Evolutionary conservation across 2,329 filamentous ascomycete species (phyloP).

Genomic region (Xylariaceae sp.): DNA sequence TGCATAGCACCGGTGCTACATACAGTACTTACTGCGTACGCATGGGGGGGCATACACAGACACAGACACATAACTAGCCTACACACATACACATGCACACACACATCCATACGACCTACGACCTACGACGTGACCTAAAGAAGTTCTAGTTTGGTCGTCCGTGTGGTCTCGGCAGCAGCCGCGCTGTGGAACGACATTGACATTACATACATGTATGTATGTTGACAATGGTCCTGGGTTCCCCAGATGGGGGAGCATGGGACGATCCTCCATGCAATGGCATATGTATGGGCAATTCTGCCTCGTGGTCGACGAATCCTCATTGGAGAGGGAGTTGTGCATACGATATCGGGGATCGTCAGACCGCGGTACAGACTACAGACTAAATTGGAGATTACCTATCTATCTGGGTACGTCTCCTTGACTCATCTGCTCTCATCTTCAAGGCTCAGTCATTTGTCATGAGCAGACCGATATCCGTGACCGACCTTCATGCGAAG

Average conservation of each 20-base stretch:
- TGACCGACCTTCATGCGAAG: background rate
- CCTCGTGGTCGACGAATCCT: background rate
- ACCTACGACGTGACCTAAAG: background rate
- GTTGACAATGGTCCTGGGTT: background rate
- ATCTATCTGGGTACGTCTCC: background rate
- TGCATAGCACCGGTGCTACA: background rate
- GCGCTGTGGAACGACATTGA: background rate
- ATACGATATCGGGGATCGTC: too few relatives aligned
- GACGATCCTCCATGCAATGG: background rate
- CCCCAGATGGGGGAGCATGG: background rate
- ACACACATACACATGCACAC: too few relatives aligned
- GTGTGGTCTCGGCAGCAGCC: background rate
- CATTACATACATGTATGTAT: background rate
- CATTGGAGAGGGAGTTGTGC: too few relatives aligned
- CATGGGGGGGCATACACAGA: too few relatives aligned
- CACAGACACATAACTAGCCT: too few relatives aligned
- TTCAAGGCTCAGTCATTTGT: background rate
- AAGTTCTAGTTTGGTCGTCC: background rate
- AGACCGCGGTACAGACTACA: too few relatives aligned
- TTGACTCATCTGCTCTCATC: background rate
- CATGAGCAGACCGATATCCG: background rate
- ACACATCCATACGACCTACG: too few relatives aligned
- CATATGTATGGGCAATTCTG: background rate
- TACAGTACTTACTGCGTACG: too few relatives aligned
- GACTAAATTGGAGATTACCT: background rate